Base-by-base conservation (phyloP, 2,329 filamentous ascomycete genomes). In the Botrytis elliptica region DNA sequence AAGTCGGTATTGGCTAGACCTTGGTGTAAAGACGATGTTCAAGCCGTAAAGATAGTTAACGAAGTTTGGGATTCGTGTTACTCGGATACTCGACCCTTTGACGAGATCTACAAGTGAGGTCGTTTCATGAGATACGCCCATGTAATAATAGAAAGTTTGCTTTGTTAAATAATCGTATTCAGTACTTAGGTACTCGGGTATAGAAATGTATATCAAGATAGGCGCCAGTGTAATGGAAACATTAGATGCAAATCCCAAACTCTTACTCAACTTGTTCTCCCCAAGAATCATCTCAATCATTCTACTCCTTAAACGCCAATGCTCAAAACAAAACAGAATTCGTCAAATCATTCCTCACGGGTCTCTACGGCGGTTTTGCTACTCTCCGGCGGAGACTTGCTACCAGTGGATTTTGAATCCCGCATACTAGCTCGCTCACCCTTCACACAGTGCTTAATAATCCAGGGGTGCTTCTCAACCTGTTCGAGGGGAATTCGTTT, bases 41-140 rank as follows among this genome's bases (percentile, higher is more conserved):
- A 98, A 78, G 96, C 96, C 6, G 88, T 90, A 70, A 93, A 92
- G 84, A 91, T 97, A 40, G 94, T 99, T 74, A 96, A 98, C 83
- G 92, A 97, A 83, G 96, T 99, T n/a, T 99, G 95, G 94, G 95
- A 97, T 78, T 98, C 94, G 79, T 99, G 96, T 83, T 99, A 97
- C 82, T 86, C 89, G 70, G 96, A 99, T 83, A 98, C 95, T 6
- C 87, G 96, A 80, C 96, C 96, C 3, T 99, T 99, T 83, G 94
- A 98, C 82, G 95, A 98, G 82, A 94, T 99, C 71, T 99, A 97
- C 83, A 91, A 93, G 82, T 95, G 82, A 85, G 65, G 55, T 76
- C 73, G 49, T 52, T 55, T 42, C 73, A 55, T 55, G 29, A 46
- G 22, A 67, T 55, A 71, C 40, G 40, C 25, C 44, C 44, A 66